Evolutionary conservation across 2,329 filamentous ascomycete genomes (phyloP).

Genomic region (Talaromyces albobiverticillius): DNA sequence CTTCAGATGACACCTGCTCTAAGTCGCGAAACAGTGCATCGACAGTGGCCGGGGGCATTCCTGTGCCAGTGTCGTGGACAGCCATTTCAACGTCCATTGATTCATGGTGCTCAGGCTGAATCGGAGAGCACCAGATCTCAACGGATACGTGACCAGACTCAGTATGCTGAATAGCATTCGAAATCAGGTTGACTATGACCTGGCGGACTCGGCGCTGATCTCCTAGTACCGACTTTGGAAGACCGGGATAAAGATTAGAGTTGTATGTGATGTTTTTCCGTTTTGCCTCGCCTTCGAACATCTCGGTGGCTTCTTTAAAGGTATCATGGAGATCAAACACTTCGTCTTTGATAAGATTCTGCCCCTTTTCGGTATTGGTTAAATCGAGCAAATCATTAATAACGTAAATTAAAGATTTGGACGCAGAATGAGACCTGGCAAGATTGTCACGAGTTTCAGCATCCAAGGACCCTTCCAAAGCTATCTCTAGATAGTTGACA

Average conservation of each 20-base stretch:
- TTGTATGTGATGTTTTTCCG: constrained; percentile 72
- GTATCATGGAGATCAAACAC: constrained; percentile 70
- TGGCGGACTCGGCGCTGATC: constrained; percentile 79
- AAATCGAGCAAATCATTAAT: constrained; percentile 89
- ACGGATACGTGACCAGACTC: constrained; percentile 64
- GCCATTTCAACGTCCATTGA: constrained; percentile 70
- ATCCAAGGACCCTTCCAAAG: constrained; percentile 75
- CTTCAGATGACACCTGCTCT: constrained; percentile 63
- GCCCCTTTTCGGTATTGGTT: constrained; percentile 83
- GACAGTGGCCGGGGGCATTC: constrained; percentile 56
- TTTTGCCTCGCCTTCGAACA: constrained; percentile 70
- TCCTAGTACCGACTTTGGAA: constrained; percentile 71
- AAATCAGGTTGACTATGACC: constrained; percentile 75
- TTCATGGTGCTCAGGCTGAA: constrained; percentile 43
- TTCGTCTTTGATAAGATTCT: constrained; percentile 75
- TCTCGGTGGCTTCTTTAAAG: constrained; percentile 71
- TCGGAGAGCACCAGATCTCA: constrained; percentile 58
- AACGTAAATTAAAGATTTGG: constrained; percentile 87
- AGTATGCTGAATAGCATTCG: constrained; percentile 83
- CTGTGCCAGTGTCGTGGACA: constrained; percentile 71
- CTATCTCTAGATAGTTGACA: constrained; percentile 92
- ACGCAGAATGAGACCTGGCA: constrained; percentile 80
- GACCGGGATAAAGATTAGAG: constrained; percentile 62
- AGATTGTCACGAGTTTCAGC: constrained; percentile 81
- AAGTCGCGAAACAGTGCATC: constrained; percentile 61